A percentile compares a stretch with the other conserved stretches of the same genome.
Conservation (phyloP, 139 green algal genomes). For the Ettlia oleoabundans region DNA sequence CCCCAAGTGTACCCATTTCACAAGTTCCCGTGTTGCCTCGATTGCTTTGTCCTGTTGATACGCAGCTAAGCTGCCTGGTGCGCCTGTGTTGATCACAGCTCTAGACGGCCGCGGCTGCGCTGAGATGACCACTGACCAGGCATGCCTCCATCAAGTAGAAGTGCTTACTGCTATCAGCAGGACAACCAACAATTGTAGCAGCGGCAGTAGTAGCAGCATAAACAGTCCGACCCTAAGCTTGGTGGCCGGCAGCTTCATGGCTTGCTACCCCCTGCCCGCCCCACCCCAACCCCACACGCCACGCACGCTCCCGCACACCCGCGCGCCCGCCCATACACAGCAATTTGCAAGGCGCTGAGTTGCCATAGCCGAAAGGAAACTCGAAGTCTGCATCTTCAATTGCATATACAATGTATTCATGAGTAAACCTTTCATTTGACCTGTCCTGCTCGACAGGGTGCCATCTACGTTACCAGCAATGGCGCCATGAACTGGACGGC, state of each 20-base stretch:
- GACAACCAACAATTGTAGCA: too few relatives aligned
- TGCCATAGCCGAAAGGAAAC: too few relatives aligned
- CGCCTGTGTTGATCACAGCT: conserved; percentile 82
- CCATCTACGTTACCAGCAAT: conserved; percentile 98
- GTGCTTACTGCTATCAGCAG: background rate
- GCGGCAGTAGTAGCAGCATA: too few relatives aligned
- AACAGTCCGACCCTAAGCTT: too few relatives aligned
- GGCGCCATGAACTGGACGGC: conserved; percentile 94
- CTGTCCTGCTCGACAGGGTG: conserved; percentile 72
- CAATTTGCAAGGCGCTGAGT: too few relatives aligned
- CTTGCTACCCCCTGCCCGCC: too few relatives aligned
- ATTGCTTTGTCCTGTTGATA: background rate
- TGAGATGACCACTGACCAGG: conserved; percentile 97
- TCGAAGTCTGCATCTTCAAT: too few relatives aligned
- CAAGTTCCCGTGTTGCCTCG: background rate
- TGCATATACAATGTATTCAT: too few relatives aligned
- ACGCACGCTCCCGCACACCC: too few relatives aligned
- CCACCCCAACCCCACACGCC: too few relatives aligned
- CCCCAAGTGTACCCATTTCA: background rate
- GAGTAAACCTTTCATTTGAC: background rate
- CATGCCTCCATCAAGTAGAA: background rate
- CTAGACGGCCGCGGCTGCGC: conserved; percentile 73
- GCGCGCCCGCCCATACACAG: too few relatives aligned
- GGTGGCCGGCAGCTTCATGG: background rate
- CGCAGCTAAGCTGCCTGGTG: conserved; percentile 89